Conservation (phyloP, 2,329 filamentous ascomycete genomes). For the Alternaria rosae region DNA sequence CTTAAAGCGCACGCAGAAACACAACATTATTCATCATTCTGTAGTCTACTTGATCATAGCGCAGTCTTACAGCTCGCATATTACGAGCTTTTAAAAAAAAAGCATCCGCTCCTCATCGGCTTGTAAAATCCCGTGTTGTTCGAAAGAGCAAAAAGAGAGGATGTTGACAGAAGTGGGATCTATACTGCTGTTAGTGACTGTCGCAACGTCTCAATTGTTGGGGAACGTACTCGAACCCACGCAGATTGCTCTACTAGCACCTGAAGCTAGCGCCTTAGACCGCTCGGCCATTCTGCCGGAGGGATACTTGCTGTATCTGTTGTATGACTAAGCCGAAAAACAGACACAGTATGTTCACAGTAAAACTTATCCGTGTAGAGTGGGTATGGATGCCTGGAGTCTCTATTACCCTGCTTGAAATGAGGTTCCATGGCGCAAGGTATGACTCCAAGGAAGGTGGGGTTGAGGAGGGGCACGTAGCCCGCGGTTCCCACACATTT, state of each 20-base stretch:
- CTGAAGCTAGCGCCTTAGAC: conserved; percentile 41
- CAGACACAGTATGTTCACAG: not conserved
- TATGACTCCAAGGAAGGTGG: not conserved
- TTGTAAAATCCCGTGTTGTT: not conserved
- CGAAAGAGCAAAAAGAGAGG: conserved; percentile 4
- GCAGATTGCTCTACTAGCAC: conserved; percentile 39
- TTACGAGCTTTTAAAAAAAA: not conserved
- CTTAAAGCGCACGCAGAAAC: not conserved
- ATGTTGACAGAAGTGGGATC: conserved; percentile 28
- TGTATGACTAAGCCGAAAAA: conserved; percentile 2
- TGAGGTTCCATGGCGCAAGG: not conserved
- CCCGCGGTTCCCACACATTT: not conserved
- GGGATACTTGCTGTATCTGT: not conserved
- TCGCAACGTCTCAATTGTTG: not conserved
- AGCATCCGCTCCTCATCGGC: not conserved
- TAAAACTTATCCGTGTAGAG: not conserved
- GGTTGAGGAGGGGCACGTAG: not conserved
- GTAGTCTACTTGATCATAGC: not conserved
- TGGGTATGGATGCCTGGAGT: not conserved
- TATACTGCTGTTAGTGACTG: not conserved
- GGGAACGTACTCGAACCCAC: conserved; percentile 28
- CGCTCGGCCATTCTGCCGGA: conserved; percentile 22
- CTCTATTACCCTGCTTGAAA: not conserved
- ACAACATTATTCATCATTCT: not conserved
- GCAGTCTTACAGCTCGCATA: not conserved